Conservation (phyloP, 495 filamentous ascomycete species). For the Glonium stellatum region DNA sequence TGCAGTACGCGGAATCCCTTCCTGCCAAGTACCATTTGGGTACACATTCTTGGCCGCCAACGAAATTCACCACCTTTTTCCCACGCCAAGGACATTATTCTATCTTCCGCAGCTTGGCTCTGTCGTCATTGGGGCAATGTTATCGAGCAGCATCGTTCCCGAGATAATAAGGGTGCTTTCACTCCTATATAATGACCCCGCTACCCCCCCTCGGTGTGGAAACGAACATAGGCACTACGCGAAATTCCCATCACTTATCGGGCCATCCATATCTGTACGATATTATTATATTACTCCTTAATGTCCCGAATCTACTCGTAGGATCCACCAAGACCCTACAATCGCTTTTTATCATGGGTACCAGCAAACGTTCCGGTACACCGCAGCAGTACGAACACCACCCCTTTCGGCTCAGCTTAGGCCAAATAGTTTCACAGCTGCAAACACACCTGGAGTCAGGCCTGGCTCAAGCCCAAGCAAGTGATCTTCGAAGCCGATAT, state of each 20-base stretch:
- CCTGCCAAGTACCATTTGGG: too few species aligned
- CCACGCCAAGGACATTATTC: background rate
- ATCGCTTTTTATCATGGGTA: background rate
- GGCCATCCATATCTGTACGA: too few species aligned
- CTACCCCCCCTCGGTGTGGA: too few species aligned
- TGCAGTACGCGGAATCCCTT: too few species aligned
- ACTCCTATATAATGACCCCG: background rate
- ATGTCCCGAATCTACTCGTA: background rate
- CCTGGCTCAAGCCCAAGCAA: constrained; percentile 45
- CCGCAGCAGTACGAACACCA: constrained; percentile 33
- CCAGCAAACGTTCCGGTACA: background rate
- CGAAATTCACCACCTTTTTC: background rate
- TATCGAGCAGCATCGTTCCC: background rate
- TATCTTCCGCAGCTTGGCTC: background rate
- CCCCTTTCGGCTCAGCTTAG: constrained; percentile 46
- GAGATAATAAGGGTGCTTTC: background rate
- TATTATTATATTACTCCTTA: background rate
- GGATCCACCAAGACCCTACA: background rate
- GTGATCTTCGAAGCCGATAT: constrained; percentile 45
- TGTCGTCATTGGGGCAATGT: background rate
- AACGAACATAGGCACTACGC: too few species aligned
- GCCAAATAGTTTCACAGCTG: constrained; percentile 48
- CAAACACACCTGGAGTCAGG: constrained; percentile 53
- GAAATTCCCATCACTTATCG: too few species aligned
- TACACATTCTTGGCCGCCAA: too few species aligned